A percentile compares a stretch with the other conserved stretches of the same genome.
phyloP scores from a whole-genome alignment of 139 green algal species.

The Micractinium conductrix region DNA sequence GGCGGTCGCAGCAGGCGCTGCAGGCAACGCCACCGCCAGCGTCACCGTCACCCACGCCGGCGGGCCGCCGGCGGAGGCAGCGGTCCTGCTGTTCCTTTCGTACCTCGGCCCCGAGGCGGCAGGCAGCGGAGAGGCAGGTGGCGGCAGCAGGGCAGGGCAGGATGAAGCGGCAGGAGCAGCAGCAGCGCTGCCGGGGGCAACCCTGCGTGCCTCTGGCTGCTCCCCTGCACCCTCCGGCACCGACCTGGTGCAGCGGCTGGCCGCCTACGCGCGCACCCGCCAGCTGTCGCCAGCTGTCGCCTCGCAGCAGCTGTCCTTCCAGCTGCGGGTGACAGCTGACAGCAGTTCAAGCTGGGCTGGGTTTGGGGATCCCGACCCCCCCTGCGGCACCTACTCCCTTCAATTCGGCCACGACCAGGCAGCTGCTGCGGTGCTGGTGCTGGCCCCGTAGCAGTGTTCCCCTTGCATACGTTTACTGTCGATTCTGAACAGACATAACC shows the following conservation, averaged over 20 bases:
- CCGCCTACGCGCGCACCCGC: background rate
- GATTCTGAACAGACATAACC: no score
- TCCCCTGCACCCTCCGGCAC: background rate
- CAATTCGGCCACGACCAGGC: background rate
- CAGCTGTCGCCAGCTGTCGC: background rate
- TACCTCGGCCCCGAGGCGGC: background rate
- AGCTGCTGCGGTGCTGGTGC: background rate
- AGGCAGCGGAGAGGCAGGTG: background rate
- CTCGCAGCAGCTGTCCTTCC: background rate
- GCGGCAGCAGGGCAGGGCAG: no score
- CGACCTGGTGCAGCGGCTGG: slow-evolving; percentile 8
- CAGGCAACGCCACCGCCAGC: background rate
- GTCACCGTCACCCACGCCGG: background rate
- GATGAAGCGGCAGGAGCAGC: no score
- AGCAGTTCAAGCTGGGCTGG: background rate
- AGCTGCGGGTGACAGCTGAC: background rate
- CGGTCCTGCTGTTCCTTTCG: background rate
- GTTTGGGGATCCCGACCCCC: background rate
- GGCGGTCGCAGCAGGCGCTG: background rate
- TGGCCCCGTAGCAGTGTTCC: background rate
- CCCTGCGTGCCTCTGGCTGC: background rate
- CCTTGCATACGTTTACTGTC: no score
- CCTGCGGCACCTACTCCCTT: background rate
- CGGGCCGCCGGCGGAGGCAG: background rate
- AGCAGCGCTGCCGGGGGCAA: background rate